Conservation (phyloP, 805 yeast species). For the Ogataea ganodermae region DNA sequence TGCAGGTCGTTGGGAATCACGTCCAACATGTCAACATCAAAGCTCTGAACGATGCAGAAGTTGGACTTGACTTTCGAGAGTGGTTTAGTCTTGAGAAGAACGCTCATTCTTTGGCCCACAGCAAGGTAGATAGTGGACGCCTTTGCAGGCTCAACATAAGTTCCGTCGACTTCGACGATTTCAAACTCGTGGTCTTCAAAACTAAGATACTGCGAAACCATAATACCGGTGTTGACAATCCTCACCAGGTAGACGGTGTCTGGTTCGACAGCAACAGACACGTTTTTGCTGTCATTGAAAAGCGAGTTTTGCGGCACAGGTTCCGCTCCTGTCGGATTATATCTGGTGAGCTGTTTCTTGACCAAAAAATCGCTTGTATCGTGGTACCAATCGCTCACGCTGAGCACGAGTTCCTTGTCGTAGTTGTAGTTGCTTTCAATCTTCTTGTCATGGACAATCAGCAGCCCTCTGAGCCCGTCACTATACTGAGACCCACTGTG, state of each 20-base stretch:
- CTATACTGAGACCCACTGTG: conserved; percentile 77
- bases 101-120: conserved; percentile 81
- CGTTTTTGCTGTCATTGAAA: conserved; percentile 65
- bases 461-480: conserved; percentile 73
- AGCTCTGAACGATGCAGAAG: conserved; percentile 59
- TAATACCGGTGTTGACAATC: conserved; percentile 66
- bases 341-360: conserved; percentile 55
- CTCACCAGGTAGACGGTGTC: conserved; percentile 65
- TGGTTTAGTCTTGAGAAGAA: conserved; percentile 59
- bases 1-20: conserved; percentile 59
- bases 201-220: conserved; percentile 69
- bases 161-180: conserved; percentile 76
- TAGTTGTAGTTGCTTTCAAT: conserved; percentile 51
- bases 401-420: conserved; percentile 61
- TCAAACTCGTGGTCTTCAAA: conserved; percentile 73
- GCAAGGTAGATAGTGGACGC: conserved; percentile 62
- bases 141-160: conserved; percentile 57
- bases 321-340: conserved; percentile 84
- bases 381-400: conserved; percentile 68
- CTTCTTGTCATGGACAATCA: conserved; percentile 60
- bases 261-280: conserved; percentile 55
- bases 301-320: conserved; percentile 71
- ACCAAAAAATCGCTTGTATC: conserved; percentile 48
- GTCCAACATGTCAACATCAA: conserved; percentile 73
- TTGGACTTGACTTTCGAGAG: conserved; percentile 37